These are phyloP conservation scores for Phaeosphaeriaceae sp. DNA, from an alignment of 2,329 filamentous ascomycete genomes.

Conservation along the genomic window DNA sequence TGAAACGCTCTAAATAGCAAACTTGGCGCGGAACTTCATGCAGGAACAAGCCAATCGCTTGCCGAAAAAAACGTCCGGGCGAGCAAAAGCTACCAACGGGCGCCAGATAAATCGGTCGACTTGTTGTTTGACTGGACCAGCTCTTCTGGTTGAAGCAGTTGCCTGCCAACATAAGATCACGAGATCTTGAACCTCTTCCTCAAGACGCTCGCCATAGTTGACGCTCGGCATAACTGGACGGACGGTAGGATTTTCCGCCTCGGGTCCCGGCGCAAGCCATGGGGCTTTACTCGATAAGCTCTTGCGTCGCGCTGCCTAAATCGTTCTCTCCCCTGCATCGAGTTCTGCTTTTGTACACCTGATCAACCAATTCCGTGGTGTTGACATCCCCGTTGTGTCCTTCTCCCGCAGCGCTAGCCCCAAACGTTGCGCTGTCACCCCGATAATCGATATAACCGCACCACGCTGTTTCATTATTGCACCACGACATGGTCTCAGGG, in stretches of 20 bases:
- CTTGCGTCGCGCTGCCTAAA: constrained; percentile 4
- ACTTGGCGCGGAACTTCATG: constrained; percentile 28
- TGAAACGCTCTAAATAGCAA: constrained; percentile 39
- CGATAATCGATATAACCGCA: constrained; percentile 17
- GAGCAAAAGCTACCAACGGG: constrained; percentile 8
- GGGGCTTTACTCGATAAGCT: neutral
- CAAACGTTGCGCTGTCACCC: constrained; percentile 17
- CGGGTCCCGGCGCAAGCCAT: neutral
- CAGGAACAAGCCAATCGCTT: constrained; percentile 28
- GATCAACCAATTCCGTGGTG: constrained; percentile 6
- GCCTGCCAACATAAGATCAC: neutral
- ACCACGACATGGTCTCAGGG: constrained; percentile 12
- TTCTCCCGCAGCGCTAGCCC: constrained; percentile 11
- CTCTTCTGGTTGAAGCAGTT: neutral
- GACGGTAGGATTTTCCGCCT: neutral
- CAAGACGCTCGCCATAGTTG: neutral
- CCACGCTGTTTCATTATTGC: constrained; percentile 27
- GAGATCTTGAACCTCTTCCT: neutral
- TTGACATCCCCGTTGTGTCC: constrained; percentile 12
- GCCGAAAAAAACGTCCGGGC: constrained; percentile 7
- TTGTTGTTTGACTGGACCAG: constrained; percentile 12
- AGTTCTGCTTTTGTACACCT: constrained; percentile 8
- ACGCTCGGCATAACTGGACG: neutral
- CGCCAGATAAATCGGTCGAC: constrained; percentile 22
- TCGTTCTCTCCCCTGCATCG: constrained; percentile 12